phyloP scores from a whole-genome alignment of 2,329 filamentous ascomycete species.

The Exutisphaerella laricina region DNA sequence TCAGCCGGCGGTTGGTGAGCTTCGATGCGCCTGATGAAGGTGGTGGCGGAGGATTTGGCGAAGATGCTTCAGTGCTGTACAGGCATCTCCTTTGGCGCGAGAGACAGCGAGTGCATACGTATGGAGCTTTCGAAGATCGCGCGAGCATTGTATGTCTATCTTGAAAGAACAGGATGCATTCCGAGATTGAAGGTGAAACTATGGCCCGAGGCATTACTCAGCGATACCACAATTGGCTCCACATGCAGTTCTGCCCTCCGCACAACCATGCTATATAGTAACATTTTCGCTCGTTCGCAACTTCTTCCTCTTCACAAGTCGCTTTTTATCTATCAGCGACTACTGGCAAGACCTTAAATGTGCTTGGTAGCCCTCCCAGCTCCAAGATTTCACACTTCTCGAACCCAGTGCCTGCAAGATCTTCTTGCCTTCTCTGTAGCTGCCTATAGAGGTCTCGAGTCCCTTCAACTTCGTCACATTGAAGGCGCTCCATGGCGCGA shows the following conservation, averaged over 20 bases:
- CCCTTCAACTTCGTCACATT: slow-evolving; percentile 7
- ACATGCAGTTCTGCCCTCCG: too few relatives aligned
- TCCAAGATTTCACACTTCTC: slow-evolving; percentile 3
- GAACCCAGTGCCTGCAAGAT: slow-evolving; percentile 10
- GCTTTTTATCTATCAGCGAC: too few relatives aligned
- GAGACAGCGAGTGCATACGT: slow-evolving; percentile 22
- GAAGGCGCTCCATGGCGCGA: slow-evolving; percentile 15
- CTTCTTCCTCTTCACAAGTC: too few relatives aligned
- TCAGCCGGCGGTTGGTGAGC: slow-evolving; percentile 69
- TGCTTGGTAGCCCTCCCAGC: slow-evolving; percentile 1
- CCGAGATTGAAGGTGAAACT: background rate
- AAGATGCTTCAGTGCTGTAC: slow-evolving; percentile 12
- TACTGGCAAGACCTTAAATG: background rate
- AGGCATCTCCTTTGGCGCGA: slow-evolving; percentile 14
- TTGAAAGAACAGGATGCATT: background rate
- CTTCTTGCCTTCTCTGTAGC: slow-evolving; percentile 14
- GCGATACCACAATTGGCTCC: background rate
- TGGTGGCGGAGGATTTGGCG: slow-evolving; percentile 39
- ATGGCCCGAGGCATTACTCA: background rate
- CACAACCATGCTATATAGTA: too few relatives aligned
- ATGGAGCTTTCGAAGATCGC: slow-evolving; percentile 12
- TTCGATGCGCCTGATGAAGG: slow-evolving; percentile 47
- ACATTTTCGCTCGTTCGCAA: too few relatives aligned
- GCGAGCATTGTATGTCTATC: slow-evolving; percentile 11
- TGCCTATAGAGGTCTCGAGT: slow-evolving; percentile 11